Evolutionary conservation across 495 filamentous ascomycete genomes (phyloP), one percentile per base, ranked within the genome.

Genomic region (Thermochaetoides thermophila): DNA sequence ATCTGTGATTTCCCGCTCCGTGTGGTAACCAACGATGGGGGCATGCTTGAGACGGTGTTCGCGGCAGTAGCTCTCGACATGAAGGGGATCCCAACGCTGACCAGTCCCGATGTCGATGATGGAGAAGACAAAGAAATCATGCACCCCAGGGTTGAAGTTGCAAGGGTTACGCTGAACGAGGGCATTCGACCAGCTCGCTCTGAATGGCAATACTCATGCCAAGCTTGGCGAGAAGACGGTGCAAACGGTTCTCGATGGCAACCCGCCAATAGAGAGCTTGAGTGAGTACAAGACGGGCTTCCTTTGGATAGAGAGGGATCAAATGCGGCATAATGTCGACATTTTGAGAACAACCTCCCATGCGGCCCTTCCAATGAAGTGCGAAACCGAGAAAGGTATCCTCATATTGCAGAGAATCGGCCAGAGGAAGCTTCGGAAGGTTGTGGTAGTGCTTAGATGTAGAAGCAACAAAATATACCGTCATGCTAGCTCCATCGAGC

Each of bases 141-240:
- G 34, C 9, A 19, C 30, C 10, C 27, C 5, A 0, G 29, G 15
- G 33, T 49, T 11, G 6, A 24, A 47, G 2, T 16, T 12, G 27
- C 51, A 32, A 1, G 37, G 42, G 27, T 55, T 55, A 4, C 41
- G 41, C 0, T 29, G 7, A 13, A 55, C 33, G 31, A 18, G 29
- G 22, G 5, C 54, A n/a, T n/a, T n/a, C 54, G 11, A 51, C 40
- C 0, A 55, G 32, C 39, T 55, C 54, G 3, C 47, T 52, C 19
- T 52, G 50, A 24, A 55, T 31, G 3, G 40, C 49, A 4, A 57
- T 34, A 27, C 26, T 27, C 14, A 19, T 9, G 9, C 21, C 29
- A 0, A 45, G 9, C 0, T 21, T 3, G 0, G 32, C 8, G 3
- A 53, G 42, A 29, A 39, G 38, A 11, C 16, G 12, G 17, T 41